Evolutionary conservation across 495 filamentous ascomycete species (phyloP).

Genomic region (Aspergillus nanangensis): DNA sequence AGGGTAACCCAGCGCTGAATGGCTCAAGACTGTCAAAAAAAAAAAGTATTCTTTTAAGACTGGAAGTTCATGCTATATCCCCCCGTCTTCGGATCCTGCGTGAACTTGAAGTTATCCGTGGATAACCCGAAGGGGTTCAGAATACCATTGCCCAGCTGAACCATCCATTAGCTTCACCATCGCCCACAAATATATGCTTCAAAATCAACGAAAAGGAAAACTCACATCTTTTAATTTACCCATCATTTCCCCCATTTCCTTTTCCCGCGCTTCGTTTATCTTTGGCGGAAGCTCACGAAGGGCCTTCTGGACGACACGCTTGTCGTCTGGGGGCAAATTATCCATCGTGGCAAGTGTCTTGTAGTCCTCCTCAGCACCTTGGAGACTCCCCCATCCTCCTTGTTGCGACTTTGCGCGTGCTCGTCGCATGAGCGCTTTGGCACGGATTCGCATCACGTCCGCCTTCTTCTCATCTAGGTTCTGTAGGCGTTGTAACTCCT

Average conservation of each 20-base stretch:
- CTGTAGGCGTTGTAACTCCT: conserved; percentile 48
- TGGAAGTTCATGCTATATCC: conserved; percentile 90
- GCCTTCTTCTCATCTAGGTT: conserved; percentile 46
- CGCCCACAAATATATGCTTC: not conserved
- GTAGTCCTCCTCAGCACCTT: conserved; percentile 77
- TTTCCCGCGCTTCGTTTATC: conserved; percentile 72
- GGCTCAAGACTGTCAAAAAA: too few relatives aligned
- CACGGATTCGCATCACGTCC: conserved; percentile 72
- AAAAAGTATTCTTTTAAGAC: conserved; percentile 17
- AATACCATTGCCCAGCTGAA: conserved; percentile 79
- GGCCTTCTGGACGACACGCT: conserved; percentile 59
- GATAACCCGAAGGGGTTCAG: conserved; percentile 90
- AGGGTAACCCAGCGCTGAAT: too few relatives aligned
- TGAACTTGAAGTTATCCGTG: conserved; percentile 90
- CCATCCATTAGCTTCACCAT: not conserved
- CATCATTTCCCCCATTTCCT: conserved; percentile 94
- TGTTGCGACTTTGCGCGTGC: conserved; percentile 68
- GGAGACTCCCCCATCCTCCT: conserved; percentile 74
- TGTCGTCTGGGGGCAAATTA: conserved; percentile 60
- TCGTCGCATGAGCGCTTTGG: conserved; percentile 82
- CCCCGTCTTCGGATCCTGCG: conserved; percentile 82
- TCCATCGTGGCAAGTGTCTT: conserved; percentile 51
- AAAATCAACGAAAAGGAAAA: conserved; percentile 7
- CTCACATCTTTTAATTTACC: conserved; percentile 83
- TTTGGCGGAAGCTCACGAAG: conserved; percentile 58